phyloP scores from a whole-genome alignment of 805 yeast species.

The Wickerhamiella lipophila region DNA sequence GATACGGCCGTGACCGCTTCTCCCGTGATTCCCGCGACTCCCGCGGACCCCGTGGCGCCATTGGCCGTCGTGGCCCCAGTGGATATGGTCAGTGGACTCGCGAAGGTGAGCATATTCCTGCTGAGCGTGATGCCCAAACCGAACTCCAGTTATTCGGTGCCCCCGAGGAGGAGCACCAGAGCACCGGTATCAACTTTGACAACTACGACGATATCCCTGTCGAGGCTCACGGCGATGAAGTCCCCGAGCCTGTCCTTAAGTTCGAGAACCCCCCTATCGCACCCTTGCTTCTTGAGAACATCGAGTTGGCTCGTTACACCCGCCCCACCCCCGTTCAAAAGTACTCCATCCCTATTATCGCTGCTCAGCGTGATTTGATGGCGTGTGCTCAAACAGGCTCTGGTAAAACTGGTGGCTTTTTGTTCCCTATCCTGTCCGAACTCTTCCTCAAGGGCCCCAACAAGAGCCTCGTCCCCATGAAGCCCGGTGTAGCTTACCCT shows the following conservation, averaged over 20 bases:
- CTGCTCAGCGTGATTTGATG: slow-evolving; percentile 83
- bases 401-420: slow-evolving; percentile 99
- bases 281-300: slow-evolving; percentile 70
- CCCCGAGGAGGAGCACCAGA: slow-evolving; percentile 61
- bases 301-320: slow-evolving; percentile 75
- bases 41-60: slow-evolving; percentile 26
- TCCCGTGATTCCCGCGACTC: slow-evolving; percentile 25
- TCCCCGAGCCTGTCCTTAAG: slow-evolving; percentile 81
- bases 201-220: slow-evolving; percentile 98
- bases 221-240: slow-evolving; percentile 89
- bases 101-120: slow-evolving; percentile 23
- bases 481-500: slow-evolving; percentile 61
- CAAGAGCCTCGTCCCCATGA: slow-evolving; percentile 32
- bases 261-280: slow-evolving; percentile 92
- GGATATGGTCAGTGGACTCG: slow-evolving; percentile 22
- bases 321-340: slow-evolving; percentile 96
- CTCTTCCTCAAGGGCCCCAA: slow-evolving; percentile 77
- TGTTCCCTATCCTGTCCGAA: slow-evolving; percentile 92
- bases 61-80: slow-evolving; percentile 24
- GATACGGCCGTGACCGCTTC: slow-evolving; percentile 21
- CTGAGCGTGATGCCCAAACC: slow-evolving; percentile 30
- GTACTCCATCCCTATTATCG: slow-evolving; percentile 85
- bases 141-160: slow-evolving; percentile 80
- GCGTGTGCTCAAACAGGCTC: slow-evolving; percentile 98
- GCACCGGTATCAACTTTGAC: slow-evolving; percentile 96